Evolutionary conservation across 2,329 filamentous ascomycete species (phyloP), one percentile per base, ranked within the genome.

Genomic region (Onygenales sp.): DNA sequence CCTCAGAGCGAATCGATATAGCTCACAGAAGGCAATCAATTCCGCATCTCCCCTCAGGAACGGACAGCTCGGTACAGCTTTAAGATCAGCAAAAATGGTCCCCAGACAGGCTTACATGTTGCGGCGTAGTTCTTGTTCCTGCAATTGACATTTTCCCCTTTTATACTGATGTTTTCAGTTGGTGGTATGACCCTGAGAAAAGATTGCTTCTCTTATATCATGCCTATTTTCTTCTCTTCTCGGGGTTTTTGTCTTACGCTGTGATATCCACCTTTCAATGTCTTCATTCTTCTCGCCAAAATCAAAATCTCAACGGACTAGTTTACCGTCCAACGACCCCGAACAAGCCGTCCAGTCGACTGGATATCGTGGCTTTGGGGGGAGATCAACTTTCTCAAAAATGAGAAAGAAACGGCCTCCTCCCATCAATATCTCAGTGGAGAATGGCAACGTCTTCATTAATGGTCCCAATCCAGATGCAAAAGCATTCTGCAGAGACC

Each of bases 351-450:
- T 36, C 33, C 44, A 54, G 14, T 36, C 43, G 5, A 36, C 32
- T 9, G 38, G n/a, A 14, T 54, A 51, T 32, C n/a, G 33, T 6
- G 45, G 45, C 7, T 49, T 49, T 33, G 50, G 51, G 5, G 35
- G 33, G 7, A 58, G 51, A 36, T 44, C 53, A 14, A 52, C 55
- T 4, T 57, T 57, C 41, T 54, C 57, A 33, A 59, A 53, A 43
- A 56, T 57, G 55, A 46, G 55, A n/a, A 59, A 55, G 51, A 59
- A 53, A 42, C 21, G 52, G 36, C 57, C 57, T 9, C 50, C 57
- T 17, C 54, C 57, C 7, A 59, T 59, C 42, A 56, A 45, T 41
- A 56, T 59, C 32, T 57, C 57, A 8, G 46, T 59, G 13, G 57
- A 46, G n/a, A 42, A 50, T n/a, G 57, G 53, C 17, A 57, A 57